Evolutionary conservation across 768 basidiomycete species (phyloP).

Genomic region (Daedaleopsis sinensis): DNA sequence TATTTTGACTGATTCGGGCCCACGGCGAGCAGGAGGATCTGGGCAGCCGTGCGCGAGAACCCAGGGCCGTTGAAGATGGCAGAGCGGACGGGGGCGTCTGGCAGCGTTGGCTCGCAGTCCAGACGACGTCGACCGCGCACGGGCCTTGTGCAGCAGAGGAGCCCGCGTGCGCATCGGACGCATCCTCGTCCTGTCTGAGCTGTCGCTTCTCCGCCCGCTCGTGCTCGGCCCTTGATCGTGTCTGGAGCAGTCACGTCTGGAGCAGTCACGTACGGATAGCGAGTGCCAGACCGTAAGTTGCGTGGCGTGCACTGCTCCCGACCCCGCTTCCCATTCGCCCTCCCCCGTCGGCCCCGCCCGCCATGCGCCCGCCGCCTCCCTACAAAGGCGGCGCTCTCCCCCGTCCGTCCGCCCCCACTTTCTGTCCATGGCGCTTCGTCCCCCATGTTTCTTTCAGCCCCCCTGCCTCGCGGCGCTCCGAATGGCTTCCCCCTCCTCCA

Average conservation of each 20-base stretch:
- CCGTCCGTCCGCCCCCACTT: background rate
- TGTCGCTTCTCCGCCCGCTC: slow-evolving; percentile 14
- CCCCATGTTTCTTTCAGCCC: slow-evolving; percentile 17
- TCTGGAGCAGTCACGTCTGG: slow-evolving; percentile 12
- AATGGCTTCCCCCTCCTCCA: slow-evolving; percentile 15
- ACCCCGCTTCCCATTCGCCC: background rate
- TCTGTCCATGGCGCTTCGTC: slow-evolving; percentile 17
- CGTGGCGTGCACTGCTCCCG: slow-evolving; percentile 9
- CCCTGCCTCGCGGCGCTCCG: slow-evolving; percentile 7
- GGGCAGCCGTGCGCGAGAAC: background rate
- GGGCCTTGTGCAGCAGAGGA: too few species aligned
- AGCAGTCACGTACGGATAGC: slow-evolving; percentile 15
- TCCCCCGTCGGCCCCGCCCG: background rate
- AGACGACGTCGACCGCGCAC: slow-evolving; percentile 7
- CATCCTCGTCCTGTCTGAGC: slow-evolving; percentile 3
- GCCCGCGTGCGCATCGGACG: slow-evolving; percentile 13
- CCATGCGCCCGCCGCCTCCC: slow-evolving; percentile 3
- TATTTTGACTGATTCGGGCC: slow-evolving; percentile 20
- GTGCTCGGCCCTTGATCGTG: slow-evolving; percentile 13
- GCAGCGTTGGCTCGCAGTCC: background rate
- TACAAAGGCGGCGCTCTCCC: slow-evolving; percentile 14
- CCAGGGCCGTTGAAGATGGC: too few species aligned
- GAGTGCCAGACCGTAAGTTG: slow-evolving; percentile 10
- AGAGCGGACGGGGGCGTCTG: too few species aligned
- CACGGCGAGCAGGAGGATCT: background rate